Evolutionary conservation across 2,329 filamentous ascomycete species (phyloP).

Genomic region (Aspergillus sp.): DNA sequence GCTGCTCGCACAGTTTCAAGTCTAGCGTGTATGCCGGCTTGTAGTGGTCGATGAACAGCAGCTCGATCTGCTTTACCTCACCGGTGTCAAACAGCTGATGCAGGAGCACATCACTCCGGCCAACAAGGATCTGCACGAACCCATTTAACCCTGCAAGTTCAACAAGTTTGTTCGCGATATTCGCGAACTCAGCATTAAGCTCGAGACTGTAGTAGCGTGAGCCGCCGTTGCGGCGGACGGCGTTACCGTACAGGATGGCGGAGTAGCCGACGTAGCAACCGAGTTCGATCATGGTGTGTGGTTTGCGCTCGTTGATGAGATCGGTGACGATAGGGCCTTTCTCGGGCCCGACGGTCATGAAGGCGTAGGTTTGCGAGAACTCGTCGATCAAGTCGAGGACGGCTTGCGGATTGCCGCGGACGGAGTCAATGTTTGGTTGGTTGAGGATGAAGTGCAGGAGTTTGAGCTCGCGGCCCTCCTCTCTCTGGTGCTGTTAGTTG

Average conservation of each 20-base stretch:
- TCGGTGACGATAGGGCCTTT: conserved; percentile 72
- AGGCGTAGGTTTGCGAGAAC: conserved; percentile 64
- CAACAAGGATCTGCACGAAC: conserved; percentile 69
- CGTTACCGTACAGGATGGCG: conserved; percentile 70
- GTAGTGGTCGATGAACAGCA: conserved; percentile 79
- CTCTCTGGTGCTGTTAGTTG: conserved; percentile 26
- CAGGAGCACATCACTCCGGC: conserved; percentile 66
- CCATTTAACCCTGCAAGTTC: conserved; percentile 72
- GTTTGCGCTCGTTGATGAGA: conserved; percentile 66
- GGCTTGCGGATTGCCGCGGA: conserved; percentile 63
- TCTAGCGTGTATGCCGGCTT: conserved; percentile 75
- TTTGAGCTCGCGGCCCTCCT: conserved; percentile 73
- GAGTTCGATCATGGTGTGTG: conserved; percentile 71
- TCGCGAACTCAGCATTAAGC: conserved; percentile 70
- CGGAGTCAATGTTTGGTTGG: conserved; percentile 60
- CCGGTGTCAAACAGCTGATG: conserved; percentile 58
- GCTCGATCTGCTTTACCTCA: conserved; percentile 60
- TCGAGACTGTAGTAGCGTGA: conserved; percentile 71
- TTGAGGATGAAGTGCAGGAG: conserved; percentile 68
- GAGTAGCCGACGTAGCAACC: conserved; percentile 84
- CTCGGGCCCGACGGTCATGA: conserved; percentile 77
- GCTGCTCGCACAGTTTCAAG: conserved; percentile 72
- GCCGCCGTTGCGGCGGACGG: conserved; percentile 63
- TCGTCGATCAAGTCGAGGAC: conserved; percentile 71
- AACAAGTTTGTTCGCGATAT: conserved; percentile 67